A percentile compares a stretch with the other conserved stretches of the same genome.
These are phyloP conservation scores for Peronospora destructor DNA, from an alignment of 352 stramenopile species.

Conservation along the genomic window DNA sequence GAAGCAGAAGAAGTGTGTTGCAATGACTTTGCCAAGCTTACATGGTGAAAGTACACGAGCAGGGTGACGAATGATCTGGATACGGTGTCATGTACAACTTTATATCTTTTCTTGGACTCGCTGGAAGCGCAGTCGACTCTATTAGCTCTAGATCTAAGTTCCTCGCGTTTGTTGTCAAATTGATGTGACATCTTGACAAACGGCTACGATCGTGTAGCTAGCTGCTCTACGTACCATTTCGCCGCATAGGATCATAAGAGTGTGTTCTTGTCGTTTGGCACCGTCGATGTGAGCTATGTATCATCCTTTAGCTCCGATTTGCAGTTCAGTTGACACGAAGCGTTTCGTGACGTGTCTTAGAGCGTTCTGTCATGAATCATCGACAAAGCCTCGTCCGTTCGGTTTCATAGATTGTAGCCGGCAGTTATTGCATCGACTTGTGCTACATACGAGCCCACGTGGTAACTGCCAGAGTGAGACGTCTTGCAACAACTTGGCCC, in stretches of 20 bases:
- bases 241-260: too few species aligned
- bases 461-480: not conserved
- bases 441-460: not conserved
- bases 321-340: not conserved
- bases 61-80: conserved; percentile 1
- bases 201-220: not conserved
- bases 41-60: conserved; percentile 14
- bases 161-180: not conserved
- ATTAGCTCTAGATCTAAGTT: too few species aligned
- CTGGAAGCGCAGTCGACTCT: not conserved
- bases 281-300: not conserved
- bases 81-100: not conserved
- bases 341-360: not conserved
- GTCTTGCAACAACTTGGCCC: not conserved
- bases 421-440: not conserved
- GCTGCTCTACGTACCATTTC: not conserved
- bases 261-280: too few species aligned
- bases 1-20: conserved; percentile 10
- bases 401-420: not conserved
- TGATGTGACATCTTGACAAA: conserved; percentile 14
- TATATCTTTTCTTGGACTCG: conserved; percentile 2
- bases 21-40: conserved; percentile 5
- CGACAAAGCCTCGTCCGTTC: not conserved
- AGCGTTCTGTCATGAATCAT: not conserved
- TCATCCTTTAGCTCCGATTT: not conserved